phyloP scores from a whole-genome alignment of 139 green algal species.

The Dunaliella sp. region DNA sequence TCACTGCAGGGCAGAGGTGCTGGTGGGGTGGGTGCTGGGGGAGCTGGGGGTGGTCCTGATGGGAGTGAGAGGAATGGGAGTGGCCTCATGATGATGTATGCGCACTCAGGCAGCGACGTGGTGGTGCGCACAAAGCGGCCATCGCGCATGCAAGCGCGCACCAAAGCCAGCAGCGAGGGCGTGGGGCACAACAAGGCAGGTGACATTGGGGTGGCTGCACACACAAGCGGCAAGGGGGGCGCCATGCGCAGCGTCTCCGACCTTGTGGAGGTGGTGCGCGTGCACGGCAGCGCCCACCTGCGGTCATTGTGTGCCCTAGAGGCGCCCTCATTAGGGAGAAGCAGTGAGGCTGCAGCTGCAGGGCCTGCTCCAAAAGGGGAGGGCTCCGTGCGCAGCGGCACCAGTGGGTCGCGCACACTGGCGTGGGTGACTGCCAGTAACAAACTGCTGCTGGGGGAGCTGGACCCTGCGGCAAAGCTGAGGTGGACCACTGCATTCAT shows the following conservation, averaged over 20 bases:
- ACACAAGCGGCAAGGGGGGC: not conserved
- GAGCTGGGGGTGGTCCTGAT: not conserved
- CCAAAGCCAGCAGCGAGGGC: too few species aligned
- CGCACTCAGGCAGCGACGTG: conserved; percentile 17
- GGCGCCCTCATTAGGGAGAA: too few species aligned
- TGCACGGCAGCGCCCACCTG: conserved; percentile 24
- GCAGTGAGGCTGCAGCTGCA: too few species aligned
- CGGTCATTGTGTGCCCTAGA: conserved; percentile 16
- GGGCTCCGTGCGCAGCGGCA: too few species aligned
- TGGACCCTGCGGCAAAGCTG: conserved; percentile 21
- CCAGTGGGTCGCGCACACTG: conserved; percentile 13
- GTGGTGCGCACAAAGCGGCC: not conserved
- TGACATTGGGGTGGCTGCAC: too few species aligned
- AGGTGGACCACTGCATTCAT: conserved; percentile 37
- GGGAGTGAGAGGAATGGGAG: too few species aligned
- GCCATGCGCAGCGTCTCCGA: not conserved
- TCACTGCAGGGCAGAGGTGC: too few species aligned
- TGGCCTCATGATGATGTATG: conserved; percentile 11
- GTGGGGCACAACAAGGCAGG: too few species aligned
- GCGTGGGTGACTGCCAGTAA: conserved; percentile 23
- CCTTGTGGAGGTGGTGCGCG: conserved; percentile 20
- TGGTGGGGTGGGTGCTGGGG: too few species aligned
- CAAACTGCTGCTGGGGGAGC: conserved; percentile 28
- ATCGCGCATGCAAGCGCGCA: not conserved
- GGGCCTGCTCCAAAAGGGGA: too few species aligned